Base-by-base conservation (phyloP, 2,329 filamentous ascomycete species). In the Cytospora schulzeri region DNA sequence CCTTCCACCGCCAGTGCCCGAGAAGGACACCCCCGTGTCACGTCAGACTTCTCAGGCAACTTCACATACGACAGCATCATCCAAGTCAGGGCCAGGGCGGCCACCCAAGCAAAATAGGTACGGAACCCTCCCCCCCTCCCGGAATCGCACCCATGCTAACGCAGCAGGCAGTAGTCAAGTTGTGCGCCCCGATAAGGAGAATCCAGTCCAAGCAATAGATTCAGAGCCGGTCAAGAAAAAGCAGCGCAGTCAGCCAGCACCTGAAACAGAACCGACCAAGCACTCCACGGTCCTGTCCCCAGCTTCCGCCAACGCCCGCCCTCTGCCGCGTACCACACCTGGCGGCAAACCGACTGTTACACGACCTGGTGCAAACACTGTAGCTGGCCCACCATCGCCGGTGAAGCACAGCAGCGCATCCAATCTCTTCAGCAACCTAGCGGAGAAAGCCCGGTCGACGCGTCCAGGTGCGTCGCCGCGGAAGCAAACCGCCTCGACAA, bases 281-380 rank as follows among this genome's bases (percentile, higher is more conserved):
- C 76, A 85, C 67, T 78, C 82, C 57, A 83, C 90, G 74, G 84
- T 96, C 45, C 81, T 96, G 3, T 96, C 93, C 1, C 92, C 92
- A 2, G 90, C 91, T 60, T 93, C 91, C 0, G 89, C 90, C 65
- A 96, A 96, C 73, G 90, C 91, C 7, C 87, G 91, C 59, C 83
- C 90, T 19, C 79, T 85, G 26, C 85, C 85, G 24, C 84, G 86
- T 57, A 72, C 73, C 6, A 85, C 86, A n/a, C 83, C 85, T 17
- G 76, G 78, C 28, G 75, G 78, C 28, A 88, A 89, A 72, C 80
- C 84, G 3, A 81, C 83, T 63, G 79, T 88, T 48, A 80, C 84
- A 2, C 83, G 85, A 28, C 82, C 85, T 15, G 54, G 55, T 7
- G 75, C 78, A n/a, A 88, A 88, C 72, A 81, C 84, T 3, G 81